A percentile compares a stretch with the other conserved stretches of the same genome.
Evolutionary conservation across 495 filamentous ascomycete species (phyloP).

Genomic region (Hyaloscypha finlandica): DNA sequence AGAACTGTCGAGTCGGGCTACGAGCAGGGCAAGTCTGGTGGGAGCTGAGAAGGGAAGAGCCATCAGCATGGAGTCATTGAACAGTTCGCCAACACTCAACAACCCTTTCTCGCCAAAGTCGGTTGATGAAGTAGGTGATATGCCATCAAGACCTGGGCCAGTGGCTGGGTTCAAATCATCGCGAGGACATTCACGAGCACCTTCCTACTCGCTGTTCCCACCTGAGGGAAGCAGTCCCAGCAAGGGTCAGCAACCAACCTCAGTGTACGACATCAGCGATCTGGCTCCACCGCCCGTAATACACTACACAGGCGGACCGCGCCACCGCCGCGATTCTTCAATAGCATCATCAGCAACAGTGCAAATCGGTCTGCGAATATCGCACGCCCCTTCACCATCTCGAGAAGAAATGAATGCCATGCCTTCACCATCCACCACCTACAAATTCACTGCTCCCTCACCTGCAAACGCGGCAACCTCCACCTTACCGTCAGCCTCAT

Average conservation of each 20-base stretch:
- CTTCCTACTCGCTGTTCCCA: slow-evolving; percentile 33
- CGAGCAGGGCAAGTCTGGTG: slow-evolving; percentile 23
- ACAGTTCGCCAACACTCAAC: background rate
- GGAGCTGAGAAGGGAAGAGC: slow-evolving; percentile 24
- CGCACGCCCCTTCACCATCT: slow-evolving; percentile 30
- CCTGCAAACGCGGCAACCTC: background rate
- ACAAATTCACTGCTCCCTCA: slow-evolving; percentile 10
- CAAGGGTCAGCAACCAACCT: slow-evolving; percentile 12
- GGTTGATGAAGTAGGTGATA: background rate
- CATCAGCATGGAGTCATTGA: slow-evolving; percentile 31
- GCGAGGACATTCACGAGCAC: slow-evolving; percentile 15
- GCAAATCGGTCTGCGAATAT: slow-evolving; percentile 43
- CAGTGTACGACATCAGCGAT: slow-evolving; percentile 29
- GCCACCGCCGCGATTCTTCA: slow-evolving; percentile 38
- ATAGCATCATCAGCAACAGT: slow-evolving; percentile 39
- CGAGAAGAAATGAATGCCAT: slow-evolving; percentile 8
- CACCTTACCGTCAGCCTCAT: slow-evolving; percentile 26
- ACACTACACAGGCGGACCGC: slow-evolving; percentile 4
- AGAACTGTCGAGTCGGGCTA: slow-evolving; percentile 8
- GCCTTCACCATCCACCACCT: slow-evolving; percentile 27
- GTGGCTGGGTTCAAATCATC: background rate
- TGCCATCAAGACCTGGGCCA: slow-evolving; percentile 12
- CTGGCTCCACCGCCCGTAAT: slow-evolving; percentile 30
- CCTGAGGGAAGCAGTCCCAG: slow-evolving; percentile 9
- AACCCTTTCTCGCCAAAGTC: background rate